These are phyloP conservation scores for Podospora pseudoanserina DNA, from an alignment of 495 filamentous ascomycete species.

Conservation along the genomic window DNA sequence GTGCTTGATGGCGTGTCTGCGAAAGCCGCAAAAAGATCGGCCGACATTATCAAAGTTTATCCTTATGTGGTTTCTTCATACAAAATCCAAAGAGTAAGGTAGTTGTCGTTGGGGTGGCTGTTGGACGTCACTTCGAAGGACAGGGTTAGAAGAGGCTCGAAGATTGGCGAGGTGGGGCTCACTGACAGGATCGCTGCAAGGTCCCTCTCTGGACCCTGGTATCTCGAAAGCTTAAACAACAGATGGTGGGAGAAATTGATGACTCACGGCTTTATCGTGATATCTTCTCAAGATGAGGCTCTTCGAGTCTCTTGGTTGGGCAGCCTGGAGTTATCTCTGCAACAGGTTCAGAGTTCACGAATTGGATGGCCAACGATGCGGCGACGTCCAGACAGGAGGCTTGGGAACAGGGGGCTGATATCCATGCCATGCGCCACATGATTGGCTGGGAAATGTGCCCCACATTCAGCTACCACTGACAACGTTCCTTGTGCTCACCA, in stretches of 20 bases:
- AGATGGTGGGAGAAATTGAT: background rate
- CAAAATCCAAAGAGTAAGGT: background rate
- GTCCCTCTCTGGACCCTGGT: background rate
- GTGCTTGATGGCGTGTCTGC: constrained; percentile 40
- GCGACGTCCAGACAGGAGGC: constrained; percentile 14
- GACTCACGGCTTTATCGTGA: background rate
- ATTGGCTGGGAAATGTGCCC: constrained; percentile 12
- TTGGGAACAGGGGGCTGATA: constrained; percentile 3
- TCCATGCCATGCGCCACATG: constrained; percentile 6
- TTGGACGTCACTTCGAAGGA: background rate
- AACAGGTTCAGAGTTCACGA: constrained; percentile 8
- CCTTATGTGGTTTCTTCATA: background rate
- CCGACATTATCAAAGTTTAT: constrained; percentile 54
- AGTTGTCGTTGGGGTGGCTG: background rate
- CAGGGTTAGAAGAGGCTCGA: constrained; percentile 1
- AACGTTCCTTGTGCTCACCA: background rate
- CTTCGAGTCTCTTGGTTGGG: background rate
- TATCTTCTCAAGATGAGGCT: background rate
- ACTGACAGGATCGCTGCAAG: background rate
- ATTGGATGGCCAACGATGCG: constrained; percentile 16
- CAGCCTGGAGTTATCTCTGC: background rate
- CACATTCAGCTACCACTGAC: constrained; percentile 1
- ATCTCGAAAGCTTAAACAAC: background rate
- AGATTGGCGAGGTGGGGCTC: background rate
- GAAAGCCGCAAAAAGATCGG: constrained; percentile 71